A percentile compares a stretch with the other conserved stretches of the same genome.
These are phyloP conservation scores for Guillardia theta DNA, from an alignment of 78 protist species.

Conservation along the genomic window DNA sequence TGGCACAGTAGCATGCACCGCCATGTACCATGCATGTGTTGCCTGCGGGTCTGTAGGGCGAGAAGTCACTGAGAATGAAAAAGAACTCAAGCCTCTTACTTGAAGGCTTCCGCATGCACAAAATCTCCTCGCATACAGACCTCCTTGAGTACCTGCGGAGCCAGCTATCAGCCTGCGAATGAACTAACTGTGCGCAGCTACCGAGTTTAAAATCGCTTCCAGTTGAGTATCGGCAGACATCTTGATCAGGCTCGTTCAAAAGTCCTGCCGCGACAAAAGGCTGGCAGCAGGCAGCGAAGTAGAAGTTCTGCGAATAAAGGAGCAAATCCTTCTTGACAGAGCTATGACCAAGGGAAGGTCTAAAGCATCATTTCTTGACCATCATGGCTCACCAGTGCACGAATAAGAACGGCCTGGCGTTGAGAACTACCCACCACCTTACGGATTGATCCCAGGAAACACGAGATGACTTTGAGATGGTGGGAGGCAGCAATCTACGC, in stretches of 20 bases:
- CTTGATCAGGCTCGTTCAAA: not conserved
- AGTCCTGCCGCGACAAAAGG: too few species aligned
- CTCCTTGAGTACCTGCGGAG: not conserved
- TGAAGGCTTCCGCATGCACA: conserved; percentile 5
- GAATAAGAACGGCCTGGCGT: too few species aligned
- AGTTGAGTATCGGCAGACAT: not conserved
- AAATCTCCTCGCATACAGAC: not conserved
- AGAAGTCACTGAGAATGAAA: not conserved
- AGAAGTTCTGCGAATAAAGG: too few species aligned
- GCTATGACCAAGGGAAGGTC: too few species aligned
- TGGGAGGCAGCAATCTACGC: too few species aligned
- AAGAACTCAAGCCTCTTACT: not conserved
- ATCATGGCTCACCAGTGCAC: too few species aligned
- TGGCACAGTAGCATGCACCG: not conserved
- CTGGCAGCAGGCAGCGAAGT: too few species aligned
- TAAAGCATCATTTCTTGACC: too few species aligned
- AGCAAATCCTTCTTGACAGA: too few species aligned
- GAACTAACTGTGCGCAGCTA: not conserved
- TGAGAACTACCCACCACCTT: too few species aligned
- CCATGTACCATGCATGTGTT: conserved; percentile 20
- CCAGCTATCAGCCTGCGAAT: not conserved
- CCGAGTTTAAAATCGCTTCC: not conserved
- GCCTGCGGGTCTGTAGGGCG: not conserved
- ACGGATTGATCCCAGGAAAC: too few species aligned
- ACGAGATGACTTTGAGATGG: too few species aligned